Percentiles rank a stretch among this genome's conserved stretches.
Evolutionary conservation across 129 eudicot genomes (phyloP).

Genomic region (Artemisia argyi): DNA sequence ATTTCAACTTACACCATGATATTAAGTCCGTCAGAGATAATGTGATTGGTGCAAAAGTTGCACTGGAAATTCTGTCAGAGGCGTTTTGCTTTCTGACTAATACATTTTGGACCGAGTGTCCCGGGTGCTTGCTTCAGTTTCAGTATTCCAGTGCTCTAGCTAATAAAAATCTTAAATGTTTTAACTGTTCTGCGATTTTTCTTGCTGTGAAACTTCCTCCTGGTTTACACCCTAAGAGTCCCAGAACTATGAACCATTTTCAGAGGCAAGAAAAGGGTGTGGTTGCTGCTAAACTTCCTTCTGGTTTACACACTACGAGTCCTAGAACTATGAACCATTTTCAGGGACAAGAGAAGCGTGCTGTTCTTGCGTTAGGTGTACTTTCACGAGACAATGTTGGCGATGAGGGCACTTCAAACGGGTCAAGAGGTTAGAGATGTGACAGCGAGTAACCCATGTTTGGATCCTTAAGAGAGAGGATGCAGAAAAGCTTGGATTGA

Average conservation of each 20-base stretch:
- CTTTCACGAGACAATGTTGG: too few relatives aligned
- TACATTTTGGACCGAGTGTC: slow-evolving; percentile 23
- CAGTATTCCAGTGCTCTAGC: slow-evolving; percentile 12
- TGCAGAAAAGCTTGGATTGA: not conserved
- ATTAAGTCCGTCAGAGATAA: not conserved
- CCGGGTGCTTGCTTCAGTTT: slow-evolving; percentile 6
- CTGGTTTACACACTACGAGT: too few relatives aligned
- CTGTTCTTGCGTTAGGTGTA: too few relatives aligned
- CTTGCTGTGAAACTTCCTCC: slow-evolving; percentile 10
- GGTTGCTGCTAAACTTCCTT: too few relatives aligned
- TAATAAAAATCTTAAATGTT: slow-evolving; percentile 1
- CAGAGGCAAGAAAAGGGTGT: not conserved
- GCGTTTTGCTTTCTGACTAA: slow-evolving; percentile 16
- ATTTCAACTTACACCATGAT: too few relatives aligned
- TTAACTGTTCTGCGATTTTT: slow-evolving; percentile 7
- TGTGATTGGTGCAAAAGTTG: slow-evolving; percentile 23
- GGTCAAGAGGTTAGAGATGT: too few relatives aligned
- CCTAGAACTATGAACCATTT: too few relatives aligned
- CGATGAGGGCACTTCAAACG: too few relatives aligned
- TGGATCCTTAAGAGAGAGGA: too few relatives aligned
- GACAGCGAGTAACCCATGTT: too few relatives aligned
- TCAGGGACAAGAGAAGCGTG: too few relatives aligned
- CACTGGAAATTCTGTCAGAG: slow-evolving; percentile 18
- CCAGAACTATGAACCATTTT: not conserved
- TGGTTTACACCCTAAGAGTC: slow-evolving; percentile 10